Percentiles rank a stretch among this genome's conserved stretches.
phyloP scores from a whole-genome alignment of 345 rosid species.

The Eutrema heterophyllum region DNA sequence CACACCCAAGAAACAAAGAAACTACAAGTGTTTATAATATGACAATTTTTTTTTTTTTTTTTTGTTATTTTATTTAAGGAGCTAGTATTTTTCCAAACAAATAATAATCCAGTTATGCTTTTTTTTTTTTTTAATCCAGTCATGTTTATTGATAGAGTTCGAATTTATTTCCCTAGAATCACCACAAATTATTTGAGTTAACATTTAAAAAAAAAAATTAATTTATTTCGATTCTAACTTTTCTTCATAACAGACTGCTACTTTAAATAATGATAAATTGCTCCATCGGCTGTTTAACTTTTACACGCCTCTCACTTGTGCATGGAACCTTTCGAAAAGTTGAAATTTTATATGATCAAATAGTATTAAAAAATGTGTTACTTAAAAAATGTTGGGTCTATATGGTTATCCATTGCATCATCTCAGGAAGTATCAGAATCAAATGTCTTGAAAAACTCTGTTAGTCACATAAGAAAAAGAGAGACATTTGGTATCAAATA shows the following conservation, averaged over 20 bases:
- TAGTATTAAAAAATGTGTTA: not conserved
- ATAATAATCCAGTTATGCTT: not conserved
- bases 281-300: not conserved
- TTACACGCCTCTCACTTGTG: not conserved
- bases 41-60: too few species aligned
- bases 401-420: conserved; percentile 1
- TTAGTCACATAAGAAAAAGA: not conserved
- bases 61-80: not conserved
- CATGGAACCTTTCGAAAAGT: not conserved
- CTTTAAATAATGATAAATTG: not conserved
- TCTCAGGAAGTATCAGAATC: conserved; percentile 7
- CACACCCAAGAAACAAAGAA: not conserved
- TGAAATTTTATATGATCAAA: not conserved
- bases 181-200: not conserved
- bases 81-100: not conserved
- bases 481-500: not conserved
- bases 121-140: not conserved
- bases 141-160: not conserved
- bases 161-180: not conserved
- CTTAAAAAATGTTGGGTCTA: not conserved
- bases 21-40: too few species aligned
- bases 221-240: not conserved
- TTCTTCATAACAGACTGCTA: not conserved
- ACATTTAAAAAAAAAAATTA: not conserved
- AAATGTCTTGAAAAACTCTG: not conserved